Evolutionary conservation across 1,284 basidiomycete genomes (phyloP).

Genomic region (Ganoderma leucocontextum): DNA sequence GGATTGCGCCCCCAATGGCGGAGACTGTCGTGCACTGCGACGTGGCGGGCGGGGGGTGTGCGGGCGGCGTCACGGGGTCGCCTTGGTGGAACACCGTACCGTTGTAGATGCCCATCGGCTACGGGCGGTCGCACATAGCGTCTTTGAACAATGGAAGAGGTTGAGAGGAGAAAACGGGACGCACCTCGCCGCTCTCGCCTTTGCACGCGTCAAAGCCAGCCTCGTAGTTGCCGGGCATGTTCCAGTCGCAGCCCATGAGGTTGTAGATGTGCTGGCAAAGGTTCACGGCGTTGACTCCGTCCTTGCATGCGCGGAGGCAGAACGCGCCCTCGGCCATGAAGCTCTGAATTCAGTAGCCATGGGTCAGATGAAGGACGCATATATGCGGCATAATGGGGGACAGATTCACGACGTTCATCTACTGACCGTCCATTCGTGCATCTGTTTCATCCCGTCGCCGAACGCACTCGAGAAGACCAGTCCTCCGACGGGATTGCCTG

Average conservation of each 20-base stretch:
- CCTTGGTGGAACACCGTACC: conserved; percentile 73
- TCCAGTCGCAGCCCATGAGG: conserved; percentile 70
- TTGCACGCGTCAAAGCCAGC: conserved; percentile 67
- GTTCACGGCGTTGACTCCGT: conserved; percentile 60
- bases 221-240: conserved; percentile 72
- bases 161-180: conserved; percentile 13
- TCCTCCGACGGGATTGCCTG: conserved; percentile 74
- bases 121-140: not conserved
- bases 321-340: conserved; percentile 68
- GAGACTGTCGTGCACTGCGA: conserved; percentile 57
- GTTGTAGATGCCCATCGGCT: conserved; percentile 79
- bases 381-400: not conserved
- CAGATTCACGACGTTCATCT: not conserved
- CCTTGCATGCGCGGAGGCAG: conserved; percentile 79
- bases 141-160: not conserved
- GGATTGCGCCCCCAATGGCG: conserved; percentile 52
- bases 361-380: not conserved
- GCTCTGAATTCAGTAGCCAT: conserved; percentile 46
- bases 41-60: conserved; percentile 65
- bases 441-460: conserved; percentile 56
- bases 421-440: conserved; percentile 72
- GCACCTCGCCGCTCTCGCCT: conserved; percentile 58
- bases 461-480: conserved; percentile 79
- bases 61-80: conserved; percentile 60
- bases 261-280: conserved; percentile 78